Conservation (phyloP, 225 moss, liverwort and hornwort species). For the Sphagnum tenellum region DNA sequence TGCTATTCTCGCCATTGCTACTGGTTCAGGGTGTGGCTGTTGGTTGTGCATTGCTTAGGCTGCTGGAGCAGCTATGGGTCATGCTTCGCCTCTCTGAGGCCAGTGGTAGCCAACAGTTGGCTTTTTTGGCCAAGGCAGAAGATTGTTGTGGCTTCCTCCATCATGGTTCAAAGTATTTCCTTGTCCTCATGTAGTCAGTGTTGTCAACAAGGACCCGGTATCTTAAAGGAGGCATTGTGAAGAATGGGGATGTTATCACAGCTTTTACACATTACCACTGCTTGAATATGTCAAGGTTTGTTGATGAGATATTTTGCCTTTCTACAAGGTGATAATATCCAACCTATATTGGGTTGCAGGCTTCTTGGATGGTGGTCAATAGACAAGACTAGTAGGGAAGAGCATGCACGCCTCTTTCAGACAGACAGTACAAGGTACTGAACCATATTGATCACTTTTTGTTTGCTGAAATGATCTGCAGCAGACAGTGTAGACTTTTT, state of each 20-base stretch:
- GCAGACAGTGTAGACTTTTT: too few species aligned
- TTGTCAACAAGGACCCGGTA: too few species aligned
- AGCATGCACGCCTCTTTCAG: slow-evolving; percentile 82
- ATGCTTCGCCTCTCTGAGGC: slow-evolving; percentile 70
- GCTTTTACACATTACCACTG: too few species aligned
- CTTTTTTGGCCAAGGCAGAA: slow-evolving; percentile 56
- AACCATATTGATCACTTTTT: too few species aligned
- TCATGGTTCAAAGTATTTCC: slow-evolving; percentile 73
- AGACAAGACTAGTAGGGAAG: slow-evolving; percentile 86
- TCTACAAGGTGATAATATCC: too few species aligned
- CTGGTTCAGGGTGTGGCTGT: slow-evolving; percentile 79
- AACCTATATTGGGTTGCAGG: slow-evolving; percentile 18
- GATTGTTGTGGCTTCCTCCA: slow-evolving; percentile 96
- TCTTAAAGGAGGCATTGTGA: too few species aligned
- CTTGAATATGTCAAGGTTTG: too few species aligned
- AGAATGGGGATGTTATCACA: too few species aligned
- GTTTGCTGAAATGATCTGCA: too few species aligned
- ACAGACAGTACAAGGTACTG: slow-evolving; percentile 59
- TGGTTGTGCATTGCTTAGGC: slow-evolving; percentile 56
- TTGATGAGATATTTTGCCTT: too few species aligned
- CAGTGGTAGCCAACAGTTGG: slow-evolving; percentile 50
- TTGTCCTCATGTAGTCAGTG: too few species aligned
- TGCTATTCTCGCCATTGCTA: slow-evolving; percentile 76
- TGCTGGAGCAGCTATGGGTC: slow-evolving; percentile 71
- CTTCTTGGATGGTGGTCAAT: slow-evolving; percentile 99